Conservation (phyloP, 2,329 filamentous ascomycete genomes). For the Neocucurbitaria cava region DNA sequence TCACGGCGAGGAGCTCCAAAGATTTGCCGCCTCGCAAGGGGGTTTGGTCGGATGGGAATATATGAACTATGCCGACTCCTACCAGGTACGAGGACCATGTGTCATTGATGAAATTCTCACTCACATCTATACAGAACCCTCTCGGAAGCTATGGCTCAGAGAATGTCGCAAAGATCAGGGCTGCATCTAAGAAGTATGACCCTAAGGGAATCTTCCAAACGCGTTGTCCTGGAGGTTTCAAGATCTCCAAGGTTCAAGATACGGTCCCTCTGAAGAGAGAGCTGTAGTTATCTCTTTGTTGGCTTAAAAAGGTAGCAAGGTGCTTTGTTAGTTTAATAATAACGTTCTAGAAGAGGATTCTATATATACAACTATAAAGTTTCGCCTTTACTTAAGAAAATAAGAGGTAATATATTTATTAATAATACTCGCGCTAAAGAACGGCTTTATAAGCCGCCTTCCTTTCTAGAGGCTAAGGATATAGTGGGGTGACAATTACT, state of each 20-base stretch:
- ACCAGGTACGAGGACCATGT: constrained; percentile 18
- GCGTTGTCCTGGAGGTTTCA: constrained; percentile 53
- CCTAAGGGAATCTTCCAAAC: constrained; percentile 50
- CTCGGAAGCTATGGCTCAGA: constrained; percentile 50
- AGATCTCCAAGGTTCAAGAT: constrained; percentile 34
- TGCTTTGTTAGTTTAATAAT: no score
- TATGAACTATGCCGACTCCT: constrained; percentile 46
- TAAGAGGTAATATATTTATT: no score
- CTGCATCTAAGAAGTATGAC: constrained; percentile 49
- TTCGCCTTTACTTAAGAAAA: no score
- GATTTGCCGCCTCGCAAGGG: constrained; percentile 14
- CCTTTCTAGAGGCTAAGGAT: no score
- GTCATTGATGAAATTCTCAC: not conserved
- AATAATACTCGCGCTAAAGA: no score
- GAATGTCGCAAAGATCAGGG: constrained; percentile 45
- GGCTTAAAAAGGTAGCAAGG: no score
- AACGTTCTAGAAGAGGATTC: no score
- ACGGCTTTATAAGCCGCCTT: no score
- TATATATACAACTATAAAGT: no score
- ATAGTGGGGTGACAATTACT: no score
- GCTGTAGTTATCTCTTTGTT: no score
- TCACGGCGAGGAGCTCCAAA: constrained; percentile 18
- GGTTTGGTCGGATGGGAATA: constrained; percentile 30
- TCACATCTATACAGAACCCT: constrained; percentile 41
- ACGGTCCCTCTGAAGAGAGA: not conserved